Evolutionary conservation across 768 basidiomycete genomes (phyloP).

Genomic region (Mycena pura): DNA sequence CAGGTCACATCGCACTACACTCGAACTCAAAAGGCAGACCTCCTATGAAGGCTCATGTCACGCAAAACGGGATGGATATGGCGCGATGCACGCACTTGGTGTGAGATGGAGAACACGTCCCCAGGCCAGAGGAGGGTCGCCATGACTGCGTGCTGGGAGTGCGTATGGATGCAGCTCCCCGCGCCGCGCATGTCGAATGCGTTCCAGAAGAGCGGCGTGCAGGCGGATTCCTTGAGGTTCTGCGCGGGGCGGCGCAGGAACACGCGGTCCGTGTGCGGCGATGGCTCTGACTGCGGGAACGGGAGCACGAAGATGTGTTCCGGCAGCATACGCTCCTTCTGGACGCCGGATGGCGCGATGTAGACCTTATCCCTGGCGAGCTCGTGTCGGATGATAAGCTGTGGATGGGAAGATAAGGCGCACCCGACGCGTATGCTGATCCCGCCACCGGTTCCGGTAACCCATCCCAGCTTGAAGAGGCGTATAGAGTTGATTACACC

Average conservation of each 20-base stretch:
- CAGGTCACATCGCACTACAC: neutral
- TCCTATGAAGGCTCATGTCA: slow-evolving; percentile 42
- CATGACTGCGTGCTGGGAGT: slow-evolving; percentile 91
- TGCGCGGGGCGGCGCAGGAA: slow-evolving; percentile 78
- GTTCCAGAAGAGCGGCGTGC: slow-evolving; percentile 93
- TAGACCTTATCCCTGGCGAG: slow-evolving; percentile 71
- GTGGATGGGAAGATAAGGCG: slow-evolving; percentile 24
- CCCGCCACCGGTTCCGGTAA: slow-evolving; percentile 87
- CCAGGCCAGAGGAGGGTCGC: slow-evolving; percentile 81
- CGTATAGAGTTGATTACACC: slow-evolving; percentile 7
- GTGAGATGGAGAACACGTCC: slow-evolving; percentile 77
- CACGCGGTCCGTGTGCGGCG: slow-evolving; percentile 71
- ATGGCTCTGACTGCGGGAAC: slow-evolving; percentile 67
- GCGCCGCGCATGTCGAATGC: slow-evolving; percentile 82
- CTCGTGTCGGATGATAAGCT: neutral
- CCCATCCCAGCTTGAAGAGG: slow-evolving; percentile 77
- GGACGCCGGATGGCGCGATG: slow-evolving; percentile 89
- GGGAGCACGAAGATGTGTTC: slow-evolving; percentile 89
- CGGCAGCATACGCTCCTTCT: slow-evolving; percentile 87
- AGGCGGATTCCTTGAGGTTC: slow-evolving; percentile 84
- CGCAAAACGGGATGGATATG: neutral
- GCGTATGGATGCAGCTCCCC: slow-evolving; percentile 90
- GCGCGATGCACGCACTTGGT: slow-evolving; percentile 60
- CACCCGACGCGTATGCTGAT: slow-evolving; percentile 78
- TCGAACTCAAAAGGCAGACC: slow-evolving; percentile 34